Percentiles rank a stretch among this genome's conserved stretches.
Conservation (phyloP, 495 filamentous ascomycete species). For the Collariella sp. region DNA sequence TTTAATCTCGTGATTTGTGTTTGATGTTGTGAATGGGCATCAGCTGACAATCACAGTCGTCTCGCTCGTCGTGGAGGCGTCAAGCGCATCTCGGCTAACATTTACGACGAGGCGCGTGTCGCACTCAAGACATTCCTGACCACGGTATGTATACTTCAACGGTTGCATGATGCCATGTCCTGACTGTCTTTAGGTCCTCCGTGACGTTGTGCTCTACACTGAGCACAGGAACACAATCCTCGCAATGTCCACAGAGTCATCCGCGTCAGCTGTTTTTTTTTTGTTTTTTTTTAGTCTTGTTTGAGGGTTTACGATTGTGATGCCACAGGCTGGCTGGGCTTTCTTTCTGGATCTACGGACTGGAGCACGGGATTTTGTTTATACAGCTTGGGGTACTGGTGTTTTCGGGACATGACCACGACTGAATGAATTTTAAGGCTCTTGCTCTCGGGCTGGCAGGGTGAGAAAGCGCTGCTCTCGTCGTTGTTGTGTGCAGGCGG, state of each 20-base stretch:
- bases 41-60: slow-evolving; percentile 49
- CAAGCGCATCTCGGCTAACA: slow-evolving; percentile 54
- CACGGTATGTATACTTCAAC: slow-evolving; percentile 33
- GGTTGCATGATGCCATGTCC: neutral
- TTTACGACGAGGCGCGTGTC: slow-evolving; percentile 63
- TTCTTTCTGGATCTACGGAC: no score
- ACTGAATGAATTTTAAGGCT: no score
- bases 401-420: no score
- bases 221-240: slow-evolving; percentile 41
- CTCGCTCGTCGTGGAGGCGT: slow-evolving; percentile 73
- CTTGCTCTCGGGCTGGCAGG: no score
- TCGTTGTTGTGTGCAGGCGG: no score
- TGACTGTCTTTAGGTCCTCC: slow-evolving; percentile 38
- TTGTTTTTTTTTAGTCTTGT: neutral
- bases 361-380: no score
- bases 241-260: neutral
- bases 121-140: slow-evolving; percentile 46
- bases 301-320: no score
- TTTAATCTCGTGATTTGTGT: no score
- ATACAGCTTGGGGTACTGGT: no score
- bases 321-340: no score
- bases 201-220: slow-evolving; percentile 41
- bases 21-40: neutral
- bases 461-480: no score
- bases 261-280: neutral